Evolutionary conservation across 2,329 filamentous ascomycete genomes (phyloP), one percentile per base, ranked within the genome.

Genomic region (Lasiodiplodia hormozganensis): DNA sequence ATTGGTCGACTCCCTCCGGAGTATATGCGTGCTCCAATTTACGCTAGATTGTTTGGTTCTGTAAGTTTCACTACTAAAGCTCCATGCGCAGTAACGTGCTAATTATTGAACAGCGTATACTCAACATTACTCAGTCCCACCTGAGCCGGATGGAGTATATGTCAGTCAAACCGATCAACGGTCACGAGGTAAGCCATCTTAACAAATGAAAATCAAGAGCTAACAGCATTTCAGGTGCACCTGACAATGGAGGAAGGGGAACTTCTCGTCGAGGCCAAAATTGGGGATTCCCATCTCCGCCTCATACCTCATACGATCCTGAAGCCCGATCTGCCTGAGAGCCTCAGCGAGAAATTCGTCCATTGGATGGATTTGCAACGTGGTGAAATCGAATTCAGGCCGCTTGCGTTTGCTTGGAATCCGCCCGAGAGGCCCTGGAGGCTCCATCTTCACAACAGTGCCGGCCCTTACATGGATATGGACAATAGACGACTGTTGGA

Each of bases 1-100:
- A 71, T 88, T 0, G 74, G 80, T 4, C 80, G 83, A 2, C 77
- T 89, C 0, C 87, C 87, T 0, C 2, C 12, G 0, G 69, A 80
- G 0, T 89, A 86, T 60, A 77, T 82, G 40, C 8, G 16, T 0
- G 78, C 86, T 64, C 8, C 71, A 0, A 75, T 75, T 0, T 89
- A 85, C 70, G 12, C 14, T 0, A 71, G 72, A 0, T 72, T 89
- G 0, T 88, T 89, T 73, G 81, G 82, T 53, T 36, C 40, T 12
- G 66, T 62, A 43, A 38, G 43, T 25, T 7, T 11, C 28, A 38
- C 21, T 16, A 25, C 21, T 14, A 3, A 28, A 23, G 7, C 4
- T 10, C 18, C 23, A 16, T 34, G 10, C 23, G 31, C 4, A 3
- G 8, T 14, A 10, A 4, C 3, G 12, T 25, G 4, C n/a, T 36